Evolutionary conservation across 1,284 basidiomycete genomes (phyloP), one percentile per base, ranked within the genome.

Genomic region (Xerocomus nothofagi): DNA sequence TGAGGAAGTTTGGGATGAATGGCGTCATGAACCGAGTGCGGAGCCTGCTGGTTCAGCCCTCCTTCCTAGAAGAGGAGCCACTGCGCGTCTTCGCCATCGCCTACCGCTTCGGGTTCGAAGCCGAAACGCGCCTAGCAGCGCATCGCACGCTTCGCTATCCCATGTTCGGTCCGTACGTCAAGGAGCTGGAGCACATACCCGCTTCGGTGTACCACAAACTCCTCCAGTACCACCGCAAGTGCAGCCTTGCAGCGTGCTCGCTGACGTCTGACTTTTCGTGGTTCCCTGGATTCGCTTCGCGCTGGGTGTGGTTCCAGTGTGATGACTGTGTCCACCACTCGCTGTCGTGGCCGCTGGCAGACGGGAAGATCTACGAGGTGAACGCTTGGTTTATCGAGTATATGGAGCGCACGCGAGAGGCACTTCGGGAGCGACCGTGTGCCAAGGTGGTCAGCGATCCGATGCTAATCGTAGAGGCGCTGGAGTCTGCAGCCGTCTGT

Each of bases 241-340:
- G 67, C 44, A 63, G 67, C 36, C 39, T 69, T 15, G 62, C 57
- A n/a, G 57, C 62, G 23, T 57, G 56, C 51, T 57, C 62, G 44
- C 66, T 67, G 26, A 70, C 68, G 29, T 65, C 67, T 11, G 65
- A 70, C 51, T 70, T 67, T 50, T 63, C 66, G 41, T 70, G 68
- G 65, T 68, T 67, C 53, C 66, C 68, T 1, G 66, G 53, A 9
- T 68, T 70, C n/a, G 67, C 68, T 10, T 69, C 65, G 40, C 64
- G 67, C 18, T 67, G 68, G 65, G 68, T 69, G 30, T 70, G 68
- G 67, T 67, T 67, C 55, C 67, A 69, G 45, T 67, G 65, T 11
- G 64, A 65, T 9, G 65, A 66, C 29, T 66, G 65, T n/a, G 46
- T 69, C 23, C 67, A 69, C 48, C 65, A 66, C 47, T 42, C 51